phyloP scores from a whole-genome alignment of 2,329 filamentous ascomycete genomes.

The Fusarium sp. region DNA sequence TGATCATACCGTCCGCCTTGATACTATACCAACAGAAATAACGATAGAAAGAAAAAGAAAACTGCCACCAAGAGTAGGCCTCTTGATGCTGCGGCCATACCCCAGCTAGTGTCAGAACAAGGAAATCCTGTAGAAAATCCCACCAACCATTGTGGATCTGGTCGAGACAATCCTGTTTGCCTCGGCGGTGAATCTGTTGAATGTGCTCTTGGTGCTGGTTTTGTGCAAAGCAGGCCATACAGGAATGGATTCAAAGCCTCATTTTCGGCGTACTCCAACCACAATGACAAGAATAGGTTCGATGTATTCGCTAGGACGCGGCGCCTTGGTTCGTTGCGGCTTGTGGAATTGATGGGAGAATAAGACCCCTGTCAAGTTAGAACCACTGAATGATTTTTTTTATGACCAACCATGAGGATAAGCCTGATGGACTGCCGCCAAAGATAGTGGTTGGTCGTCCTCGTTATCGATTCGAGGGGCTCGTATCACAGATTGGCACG shows the following conservation, averaged over 20 bases:
- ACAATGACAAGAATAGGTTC: constrained; percentile 5
- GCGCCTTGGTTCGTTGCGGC: constrained; percentile 23
- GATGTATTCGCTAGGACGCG: background rate
- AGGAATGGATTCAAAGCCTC: constrained; percentile 9
- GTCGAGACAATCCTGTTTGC: constrained; percentile 7
- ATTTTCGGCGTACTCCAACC: constrained; percentile 12
- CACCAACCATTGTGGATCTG: constrained; percentile 31
- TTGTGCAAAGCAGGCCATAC: constrained; percentile 6
- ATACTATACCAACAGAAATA: constrained; percentile 18
- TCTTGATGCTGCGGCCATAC: constrained; percentile 8
- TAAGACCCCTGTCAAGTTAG: constrained; percentile 20
- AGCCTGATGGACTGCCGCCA: constrained; percentile 23
- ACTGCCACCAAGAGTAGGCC: constrained; percentile 15
- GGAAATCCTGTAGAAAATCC: constrained; percentile 28
- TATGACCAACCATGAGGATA: constrained; percentile 33
- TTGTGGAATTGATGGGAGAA: constrained; percentile 17
- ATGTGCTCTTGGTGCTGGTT: constrained; percentile 14
- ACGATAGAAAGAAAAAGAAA: constrained; percentile 9
- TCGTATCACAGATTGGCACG: constrained; percentile 31
- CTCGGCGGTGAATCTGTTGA: background rate
- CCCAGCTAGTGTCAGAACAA: constrained; percentile 21
- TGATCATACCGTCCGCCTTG: background rate
- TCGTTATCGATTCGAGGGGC: constrained; percentile 15
- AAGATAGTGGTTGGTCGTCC: constrained; percentile 8
- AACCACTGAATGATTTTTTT: constrained; percentile 19